A percentile compares a stretch with the other conserved stretches of the same genome.
Evolutionary conservation across 768 basidiomycete species (phyloP).

Genomic region (Exidia glandulosa): DNA sequence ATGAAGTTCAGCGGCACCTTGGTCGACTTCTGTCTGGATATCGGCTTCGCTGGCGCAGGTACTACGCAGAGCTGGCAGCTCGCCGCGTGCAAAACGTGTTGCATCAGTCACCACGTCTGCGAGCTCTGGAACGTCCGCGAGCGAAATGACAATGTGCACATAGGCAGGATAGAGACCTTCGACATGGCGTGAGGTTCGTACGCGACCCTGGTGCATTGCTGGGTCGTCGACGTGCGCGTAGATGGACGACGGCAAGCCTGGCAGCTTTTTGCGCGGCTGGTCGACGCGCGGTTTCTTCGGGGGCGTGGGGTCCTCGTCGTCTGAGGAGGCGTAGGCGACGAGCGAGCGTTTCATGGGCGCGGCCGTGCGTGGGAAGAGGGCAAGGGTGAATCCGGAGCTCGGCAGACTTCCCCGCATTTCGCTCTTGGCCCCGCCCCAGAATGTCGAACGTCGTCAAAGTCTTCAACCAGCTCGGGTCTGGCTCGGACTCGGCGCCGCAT

Average conservation of each 20-base stretch:
- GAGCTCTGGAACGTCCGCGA: constrained; percentile 26
- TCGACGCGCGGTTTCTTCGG: background rate
- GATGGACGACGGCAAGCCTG: background rate
- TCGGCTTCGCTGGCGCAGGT: constrained; percentile 6
- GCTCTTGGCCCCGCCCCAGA: background rate
- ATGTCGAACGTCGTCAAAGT: constrained; percentile 36
- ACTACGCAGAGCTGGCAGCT: constrained; percentile 2
- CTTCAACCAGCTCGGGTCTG: constrained; percentile 51
- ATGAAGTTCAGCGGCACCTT: constrained; percentile 44
- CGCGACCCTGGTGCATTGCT: constrained; percentile 72
- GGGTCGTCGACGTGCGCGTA: constrained; percentile 47
- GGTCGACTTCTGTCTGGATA: constrained; percentile 8
- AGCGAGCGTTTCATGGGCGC: constrained; percentile 33
- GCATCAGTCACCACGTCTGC: constrained; percentile 23
- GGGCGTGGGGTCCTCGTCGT: constrained; percentile 24
- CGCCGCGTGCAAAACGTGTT: constrained; percentile 32
- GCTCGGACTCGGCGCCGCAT: constrained; percentile 19
- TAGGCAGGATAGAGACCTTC: constrained; percentile 80
- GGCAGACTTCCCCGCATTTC: background rate
- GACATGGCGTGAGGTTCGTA: constrained; percentile 63
- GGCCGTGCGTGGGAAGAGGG: background rate
- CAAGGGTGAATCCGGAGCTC: background rate
- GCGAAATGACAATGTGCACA: constrained; percentile 55
- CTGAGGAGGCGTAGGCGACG: constrained; percentile 42
- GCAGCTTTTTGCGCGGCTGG: background rate